A percentile compares a stretch with the other conserved stretches of the same genome.
phyloP scores from a whole-genome alignment of 768 basidiomycete species.

The Chalciporus chontae region DNA sequence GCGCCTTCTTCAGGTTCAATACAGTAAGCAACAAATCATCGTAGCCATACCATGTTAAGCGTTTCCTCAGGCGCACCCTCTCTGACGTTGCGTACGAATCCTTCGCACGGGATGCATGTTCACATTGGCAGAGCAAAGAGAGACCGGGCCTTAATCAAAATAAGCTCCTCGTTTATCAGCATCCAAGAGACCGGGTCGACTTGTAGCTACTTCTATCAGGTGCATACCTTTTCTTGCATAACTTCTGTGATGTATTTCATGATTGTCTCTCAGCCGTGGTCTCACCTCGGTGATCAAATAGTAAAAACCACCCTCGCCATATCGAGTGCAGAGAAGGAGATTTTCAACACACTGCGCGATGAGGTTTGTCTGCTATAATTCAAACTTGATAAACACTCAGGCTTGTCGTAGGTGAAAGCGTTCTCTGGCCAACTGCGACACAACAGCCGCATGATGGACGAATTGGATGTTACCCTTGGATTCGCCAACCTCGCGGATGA shows the following conservation, averaged over 20 bases:
- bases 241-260: background rate
- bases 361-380: constrained; percentile 43
- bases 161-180: constrained; percentile 47
- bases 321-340: constrained; percentile 59
- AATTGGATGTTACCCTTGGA: constrained; percentile 78
- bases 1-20: constrained; percentile 45
- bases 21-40: constrained; percentile 38
- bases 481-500: constrained; percentile 82
- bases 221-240: constrained; percentile 21
- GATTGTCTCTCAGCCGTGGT: constrained; percentile 56
- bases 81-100: constrained; percentile 64
- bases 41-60: constrained; percentile 5
- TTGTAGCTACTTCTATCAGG: constrained; percentile 65
- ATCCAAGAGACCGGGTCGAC: constrained; percentile 66
- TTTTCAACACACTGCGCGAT: constrained; percentile 63
- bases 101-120: constrained; percentile 70
- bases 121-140: constrained; percentile 66
- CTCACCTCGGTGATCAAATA: constrained; percentile 66
- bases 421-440: constrained; percentile 55
- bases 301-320: constrained; percentile 54
- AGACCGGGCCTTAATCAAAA: constrained; percentile 49
- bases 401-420: constrained; percentile 52
- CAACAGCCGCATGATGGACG: constrained; percentile 79
- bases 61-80: constrained; percentile 58
- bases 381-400: constrained; percentile 2